Conservation (phyloP, 164 flowering plant species). For the Santalum album region DNA sequence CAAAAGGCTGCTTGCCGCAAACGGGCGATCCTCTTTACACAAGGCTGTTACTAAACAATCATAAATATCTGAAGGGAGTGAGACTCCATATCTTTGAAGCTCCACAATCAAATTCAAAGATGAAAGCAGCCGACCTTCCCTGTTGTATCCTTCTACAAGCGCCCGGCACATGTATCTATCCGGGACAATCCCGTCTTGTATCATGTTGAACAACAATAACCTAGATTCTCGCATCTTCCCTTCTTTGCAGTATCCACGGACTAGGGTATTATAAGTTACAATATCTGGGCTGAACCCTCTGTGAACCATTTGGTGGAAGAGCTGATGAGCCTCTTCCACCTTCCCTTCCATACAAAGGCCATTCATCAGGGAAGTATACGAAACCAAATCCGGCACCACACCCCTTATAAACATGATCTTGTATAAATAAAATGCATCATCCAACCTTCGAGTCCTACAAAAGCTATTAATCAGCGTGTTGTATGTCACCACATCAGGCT, state of each 20-base stretch:
- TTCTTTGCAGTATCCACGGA: constrained; percentile 67
- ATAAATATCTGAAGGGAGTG: constrained; percentile 34
- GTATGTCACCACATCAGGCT: constrained; percentile 84
- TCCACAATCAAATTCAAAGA: constrained; percentile 68
- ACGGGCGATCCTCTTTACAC: constrained; percentile 52
- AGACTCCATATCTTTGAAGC: constrained; percentile 40
- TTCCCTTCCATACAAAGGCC: constrained; percentile 62
- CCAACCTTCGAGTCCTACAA: constrained; percentile 57
- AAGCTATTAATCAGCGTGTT: constrained; percentile 70
- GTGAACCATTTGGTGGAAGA: constrained; percentile 58
- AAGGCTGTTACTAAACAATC: constrained; percentile 36
- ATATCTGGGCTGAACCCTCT: constrained; percentile 64
- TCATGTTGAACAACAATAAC: constrained; percentile 53
- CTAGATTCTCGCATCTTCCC: constrained; percentile 60
- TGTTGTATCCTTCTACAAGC: constrained; percentile 60
- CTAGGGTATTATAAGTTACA: constrained; percentile 60
- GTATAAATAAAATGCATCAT: constrained; percentile 70
- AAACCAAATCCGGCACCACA: constrained; percentile 62
- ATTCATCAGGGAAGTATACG: constrained; percentile 68
- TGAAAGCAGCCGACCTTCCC: constrained; percentile 42
- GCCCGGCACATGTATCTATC: constrained; percentile 50
- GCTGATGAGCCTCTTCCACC: constrained; percentile 64
- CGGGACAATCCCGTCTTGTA: constrained; percentile 44
- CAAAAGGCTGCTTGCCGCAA: constrained; percentile 67
- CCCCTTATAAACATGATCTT: constrained; percentile 72